phyloP scores from a whole-genome alignment of 345 rosid genomes.

The Litchi chinensis region DNA sequence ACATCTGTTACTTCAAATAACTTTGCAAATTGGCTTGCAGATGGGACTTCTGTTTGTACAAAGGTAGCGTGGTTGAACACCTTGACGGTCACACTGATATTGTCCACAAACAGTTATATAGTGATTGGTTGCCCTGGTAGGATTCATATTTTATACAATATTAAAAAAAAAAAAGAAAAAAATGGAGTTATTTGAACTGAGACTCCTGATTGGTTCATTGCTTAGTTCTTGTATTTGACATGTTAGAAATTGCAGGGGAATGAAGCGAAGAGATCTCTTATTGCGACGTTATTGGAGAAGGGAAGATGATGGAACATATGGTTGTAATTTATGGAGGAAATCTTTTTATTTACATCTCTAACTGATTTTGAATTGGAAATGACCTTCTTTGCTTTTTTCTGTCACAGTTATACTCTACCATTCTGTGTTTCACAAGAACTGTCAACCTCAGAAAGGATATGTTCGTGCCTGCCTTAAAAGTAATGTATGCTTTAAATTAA shows the following conservation, averaged over 20 bases:
- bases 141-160: conserved; percentile 16
- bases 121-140: conserved; percentile 89
- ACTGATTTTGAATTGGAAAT: conserved; percentile 19
- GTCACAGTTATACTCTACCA: conserved; percentile 88
- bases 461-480: conserved; percentile 96
- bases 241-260: conserved; percentile 60
- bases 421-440: conserved; percentile 89
- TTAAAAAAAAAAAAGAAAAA: no score
- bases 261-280: conserved; percentile 77
- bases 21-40: conserved; percentile 45
- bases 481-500: conserved; percentile 74
- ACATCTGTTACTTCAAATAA: conserved; percentile 8
- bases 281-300: conserved; percentile 96
- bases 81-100: conserved; percentile 96
- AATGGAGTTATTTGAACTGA: conserved; percentile 2
- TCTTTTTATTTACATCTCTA: conserved; percentile 16
- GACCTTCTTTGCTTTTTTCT: conserved; percentile 29
- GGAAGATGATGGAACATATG: conserved; percentile 97
- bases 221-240: conserved; percentile 23
- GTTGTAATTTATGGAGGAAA: conserved; percentile 38
- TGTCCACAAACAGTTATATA: conserved; percentile 79
- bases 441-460: conserved; percentile 76
- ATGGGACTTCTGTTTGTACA: conserved; percentile 96
- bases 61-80: conserved; percentile 89
- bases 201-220: conserved; percentile 5